Evolutionary conservation across 2,329 filamentous ascomycete genomes (phyloP).

Genomic region (Ascochyta clinopodiicola): DNA sequence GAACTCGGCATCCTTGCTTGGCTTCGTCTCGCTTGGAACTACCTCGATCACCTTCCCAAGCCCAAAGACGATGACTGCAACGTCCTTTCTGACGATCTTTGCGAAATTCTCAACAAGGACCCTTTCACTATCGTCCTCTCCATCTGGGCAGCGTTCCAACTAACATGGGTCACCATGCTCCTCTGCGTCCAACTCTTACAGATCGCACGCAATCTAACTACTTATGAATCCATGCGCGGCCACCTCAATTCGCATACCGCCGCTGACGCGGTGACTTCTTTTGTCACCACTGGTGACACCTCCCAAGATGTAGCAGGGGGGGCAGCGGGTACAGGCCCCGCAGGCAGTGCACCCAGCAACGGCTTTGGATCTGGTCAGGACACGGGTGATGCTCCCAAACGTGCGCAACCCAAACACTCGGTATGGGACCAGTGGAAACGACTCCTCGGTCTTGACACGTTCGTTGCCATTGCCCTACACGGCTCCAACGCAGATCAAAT

Average conservation of each 20-base stretch:
- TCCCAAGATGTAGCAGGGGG: constrained; percentile 61
- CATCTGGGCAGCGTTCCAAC: constrained; percentile 81
- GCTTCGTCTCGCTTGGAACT: constrained; percentile 74
- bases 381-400: constrained; percentile 46
- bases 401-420: constrained; percentile 65
- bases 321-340: constrained; percentile 4
- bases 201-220: constrained; percentile 90
- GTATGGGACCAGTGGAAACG: constrained; percentile 81
- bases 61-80: constrained; percentile 67
- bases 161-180: constrained; percentile 97
- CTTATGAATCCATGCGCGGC: constrained; percentile 94
- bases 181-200: constrained; percentile 93
- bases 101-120: constrained; percentile 78
- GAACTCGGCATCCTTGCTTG: constrained; percentile 76
- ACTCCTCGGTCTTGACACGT: constrained; percentile 88
- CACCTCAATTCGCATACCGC: constrained; percentile 66
- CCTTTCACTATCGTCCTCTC: constrained; percentile 81
- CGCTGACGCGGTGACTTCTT: constrained; percentile 69
- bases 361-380: constrained; percentile 70
- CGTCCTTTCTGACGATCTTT: constrained; percentile 76
- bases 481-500: constrained; percentile 63
- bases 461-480: constrained; percentile 86
- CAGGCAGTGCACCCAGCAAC: constrained; percentile 46
- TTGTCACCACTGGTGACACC: constrained; percentile 74
- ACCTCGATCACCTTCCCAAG: constrained; percentile 67